Evolutionary conservation across 257 asterid genomes (phyloP).

Genomic region (Datura wrightii): DNA sequence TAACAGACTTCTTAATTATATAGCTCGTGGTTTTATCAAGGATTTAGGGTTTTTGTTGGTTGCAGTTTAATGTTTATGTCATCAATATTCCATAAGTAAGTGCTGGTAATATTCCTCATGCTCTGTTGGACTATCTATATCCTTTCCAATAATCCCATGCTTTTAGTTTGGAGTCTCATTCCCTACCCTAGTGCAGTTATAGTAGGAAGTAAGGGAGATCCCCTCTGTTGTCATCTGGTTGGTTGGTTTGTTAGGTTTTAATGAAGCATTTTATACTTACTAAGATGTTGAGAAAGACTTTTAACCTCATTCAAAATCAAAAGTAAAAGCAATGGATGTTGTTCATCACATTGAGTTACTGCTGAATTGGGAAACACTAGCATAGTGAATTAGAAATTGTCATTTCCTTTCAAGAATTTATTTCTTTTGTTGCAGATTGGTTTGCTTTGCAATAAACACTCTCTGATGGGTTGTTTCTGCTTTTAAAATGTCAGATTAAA

Average conservation of each 20-base stretch:
- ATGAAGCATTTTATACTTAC: neutral
- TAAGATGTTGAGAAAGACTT: neutral
- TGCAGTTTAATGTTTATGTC: too few relatives aligned
- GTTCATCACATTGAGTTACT: neutral
- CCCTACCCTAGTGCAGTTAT: neutral
- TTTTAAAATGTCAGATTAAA: constrained; percentile 61
- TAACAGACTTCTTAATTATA: neutral
- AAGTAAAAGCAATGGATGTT: neutral
- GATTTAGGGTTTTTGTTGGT: too few relatives aligned
- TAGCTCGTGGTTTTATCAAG: neutral
- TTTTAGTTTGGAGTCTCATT: neutral
- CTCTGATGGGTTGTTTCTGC: constrained; percentile 30
- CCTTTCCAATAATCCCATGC: neutral
- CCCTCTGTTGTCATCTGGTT: neutral
- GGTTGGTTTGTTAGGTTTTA: neutral
- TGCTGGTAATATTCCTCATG: neutral
- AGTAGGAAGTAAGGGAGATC: neutral
- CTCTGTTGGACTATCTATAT: neutral
- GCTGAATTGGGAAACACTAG: neutral
- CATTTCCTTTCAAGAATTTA: constrained; percentile 8
- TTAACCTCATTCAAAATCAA: neutral
- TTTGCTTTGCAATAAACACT: neutral
- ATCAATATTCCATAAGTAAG: neutral
- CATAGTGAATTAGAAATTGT: neutral
- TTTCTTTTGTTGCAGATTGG: neutral